phyloP scores from a whole-genome alignment of 345 rosid genomes.

The Eucalyptus erythrocorys region DNA sequence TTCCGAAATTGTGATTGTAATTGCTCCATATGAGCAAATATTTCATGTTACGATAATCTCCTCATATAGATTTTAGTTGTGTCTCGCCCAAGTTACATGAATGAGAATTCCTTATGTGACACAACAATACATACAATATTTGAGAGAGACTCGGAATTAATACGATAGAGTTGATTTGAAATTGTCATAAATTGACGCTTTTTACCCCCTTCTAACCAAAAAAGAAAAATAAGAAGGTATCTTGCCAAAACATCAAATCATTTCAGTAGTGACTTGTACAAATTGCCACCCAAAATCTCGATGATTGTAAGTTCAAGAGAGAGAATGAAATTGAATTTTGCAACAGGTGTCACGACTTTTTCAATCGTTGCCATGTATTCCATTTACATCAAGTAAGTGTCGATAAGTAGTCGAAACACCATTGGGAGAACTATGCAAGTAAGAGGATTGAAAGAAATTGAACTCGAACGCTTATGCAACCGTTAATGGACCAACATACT shows the following conservation, averaged over 20 bases:
- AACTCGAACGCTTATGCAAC: not conserved
- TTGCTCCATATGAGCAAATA: not conserved
- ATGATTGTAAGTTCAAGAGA: not conserved
- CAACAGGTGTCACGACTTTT: not conserved
- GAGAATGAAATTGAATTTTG: not conserved
- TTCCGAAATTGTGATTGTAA: not conserved
- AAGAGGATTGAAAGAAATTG: not conserved
- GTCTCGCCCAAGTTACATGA: not conserved
- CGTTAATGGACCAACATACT: not conserved
- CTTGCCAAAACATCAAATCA: not conserved
- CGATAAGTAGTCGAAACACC: not conserved
- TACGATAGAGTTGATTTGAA: rapidly evolving
- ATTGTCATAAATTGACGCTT: rapidly evolving
- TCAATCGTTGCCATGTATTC: not conserved
- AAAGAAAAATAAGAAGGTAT: rapidly evolving
- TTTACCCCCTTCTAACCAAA: not conserved
- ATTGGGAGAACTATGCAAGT: not conserved
- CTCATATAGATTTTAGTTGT: not conserved
- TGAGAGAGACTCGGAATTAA: not conserved
- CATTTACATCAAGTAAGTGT: not conserved
- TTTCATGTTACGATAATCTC: not conserved
- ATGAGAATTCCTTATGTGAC: not conserved
- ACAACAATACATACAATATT: not conserved
- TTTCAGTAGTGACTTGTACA: rapidly evolving
- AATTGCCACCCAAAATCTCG: not conserved